Conservation (phyloP, 352 stramenopile genomes). For the Pythium scleroteichum region DNA sequence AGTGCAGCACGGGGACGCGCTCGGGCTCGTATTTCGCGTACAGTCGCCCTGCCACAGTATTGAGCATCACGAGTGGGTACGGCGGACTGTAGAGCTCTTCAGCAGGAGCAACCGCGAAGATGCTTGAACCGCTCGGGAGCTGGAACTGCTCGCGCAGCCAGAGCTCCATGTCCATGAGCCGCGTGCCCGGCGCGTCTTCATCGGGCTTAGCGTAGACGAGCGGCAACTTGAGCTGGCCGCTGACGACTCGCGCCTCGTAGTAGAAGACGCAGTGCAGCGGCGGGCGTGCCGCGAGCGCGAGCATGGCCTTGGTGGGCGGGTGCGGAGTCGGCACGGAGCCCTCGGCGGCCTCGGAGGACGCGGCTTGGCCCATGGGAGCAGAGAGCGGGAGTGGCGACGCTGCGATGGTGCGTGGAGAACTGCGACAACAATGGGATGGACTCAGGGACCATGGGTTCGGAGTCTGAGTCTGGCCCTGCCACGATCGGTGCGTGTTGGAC, state of each 20-base stretch:
- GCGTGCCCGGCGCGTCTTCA: constrained; percentile 38
- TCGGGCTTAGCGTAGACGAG: constrained; percentile 60
- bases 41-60: constrained; percentile 51
- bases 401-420: too few species aligned
- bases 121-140: constrained; percentile 52
- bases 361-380: constrained; percentile 20
- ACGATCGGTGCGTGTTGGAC: background rate
- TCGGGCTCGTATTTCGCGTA: constrained; percentile 44
- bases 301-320: constrained; percentile 19
- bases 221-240: constrained; percentile 55
- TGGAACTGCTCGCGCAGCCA: constrained; percentile 65
- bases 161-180: constrained; percentile 74
- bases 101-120: constrained; percentile 74
- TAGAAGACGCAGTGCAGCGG: constrained; percentile 76
- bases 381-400: background rate
- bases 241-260: constrained; percentile 55
- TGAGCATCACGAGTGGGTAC: constrained; percentile 83
- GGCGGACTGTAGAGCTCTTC: constrained; percentile 79
- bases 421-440: constrained; percentile 9
- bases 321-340: constrained; percentile 6
- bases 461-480: constrained; percentile 21
- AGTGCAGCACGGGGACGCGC: constrained; percentile 55
- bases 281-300: constrained; percentile 34
- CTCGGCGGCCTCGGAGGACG: constrained; percentile 9
- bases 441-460: constrained; percentile 16